These are phyloP conservation scores for Eucalyptus decipiens DNA, from an alignment of 345 rosid genomes.

Conservation along the genomic window DNA sequence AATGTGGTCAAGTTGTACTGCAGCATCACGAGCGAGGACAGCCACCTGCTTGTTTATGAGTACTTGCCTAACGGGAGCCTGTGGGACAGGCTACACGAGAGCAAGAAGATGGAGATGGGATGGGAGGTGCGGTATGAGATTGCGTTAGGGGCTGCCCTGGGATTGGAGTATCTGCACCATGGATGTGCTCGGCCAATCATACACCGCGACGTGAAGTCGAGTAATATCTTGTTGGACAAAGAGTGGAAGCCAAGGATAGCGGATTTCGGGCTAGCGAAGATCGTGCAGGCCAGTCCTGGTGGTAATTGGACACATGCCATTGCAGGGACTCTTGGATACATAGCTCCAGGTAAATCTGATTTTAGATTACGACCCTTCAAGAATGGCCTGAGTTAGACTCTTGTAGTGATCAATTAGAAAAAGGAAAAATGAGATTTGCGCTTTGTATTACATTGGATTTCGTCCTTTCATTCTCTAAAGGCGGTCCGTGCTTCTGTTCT, in stretches of 20 bases:
- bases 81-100: constrained; percentile 72
- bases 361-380: not conserved
- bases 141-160: constrained; percentile 75
- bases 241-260: constrained; percentile 82
- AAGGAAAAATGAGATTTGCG: not conserved
- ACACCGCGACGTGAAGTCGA: constrained; percentile 83
- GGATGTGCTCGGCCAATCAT: constrained; percentile 64
- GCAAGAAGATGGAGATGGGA: constrained; percentile 32
- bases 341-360: constrained; percentile 67
- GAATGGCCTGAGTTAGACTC: not conserved
- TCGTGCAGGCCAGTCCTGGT: constrained; percentile 34
- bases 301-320: constrained; percentile 42
- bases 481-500: not conserved
- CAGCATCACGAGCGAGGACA: constrained; percentile 80
- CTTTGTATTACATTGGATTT: not conserved
- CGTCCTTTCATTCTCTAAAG: not conserved
- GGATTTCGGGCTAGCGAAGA: constrained; percentile 84
- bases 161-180: constrained; percentile 81
- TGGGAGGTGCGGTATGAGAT: constrained; percentile 65
- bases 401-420: not conserved
- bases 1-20: constrained; percentile 82
- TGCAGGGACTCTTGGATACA: constrained; percentile 81
- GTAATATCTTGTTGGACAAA: constrained; percentile 73
- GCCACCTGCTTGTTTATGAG: constrained; percentile 82
- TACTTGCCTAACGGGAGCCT: constrained; percentile 73